These are phyloP conservation scores for Yarrowia galli DNA, from an alignment of 1,139 yeast species.

Conservation along the genomic window DNA sequence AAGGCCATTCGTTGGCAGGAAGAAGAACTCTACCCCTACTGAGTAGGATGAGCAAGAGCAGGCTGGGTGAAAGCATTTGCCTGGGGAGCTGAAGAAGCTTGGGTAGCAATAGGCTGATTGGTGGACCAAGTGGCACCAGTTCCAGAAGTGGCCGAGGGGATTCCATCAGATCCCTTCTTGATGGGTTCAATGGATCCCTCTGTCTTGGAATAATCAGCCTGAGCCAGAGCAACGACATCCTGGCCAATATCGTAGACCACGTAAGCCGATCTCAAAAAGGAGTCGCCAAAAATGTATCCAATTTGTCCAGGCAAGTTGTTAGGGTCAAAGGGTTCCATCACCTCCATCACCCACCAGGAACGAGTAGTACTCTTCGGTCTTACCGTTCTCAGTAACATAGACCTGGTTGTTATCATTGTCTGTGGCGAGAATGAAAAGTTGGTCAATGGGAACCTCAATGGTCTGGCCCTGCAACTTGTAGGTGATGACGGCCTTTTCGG, in stretches of 20 bases:
- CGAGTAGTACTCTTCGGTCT: background rate
- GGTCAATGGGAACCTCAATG: constrained; percentile 45
- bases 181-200: constrained; percentile 2
- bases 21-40: too few species aligned
- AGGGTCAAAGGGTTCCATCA: background rate
- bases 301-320: background rate
- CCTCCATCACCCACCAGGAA: background rate
- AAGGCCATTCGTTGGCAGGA: too few species aligned
- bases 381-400: background rate
- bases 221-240: constrained; percentile 70
- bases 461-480: constrained; percentile 47
- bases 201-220: constrained; percentile 50
- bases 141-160: constrained; percentile 13
- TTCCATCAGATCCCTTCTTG: constrained; percentile 4
- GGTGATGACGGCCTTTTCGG: constrained; percentile 42
- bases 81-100: background rate
- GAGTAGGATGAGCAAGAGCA: too few species aligned
- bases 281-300: constrained; percentile 64
- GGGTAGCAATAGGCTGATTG: constrained; percentile 14
- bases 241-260: constrained; percentile 78
- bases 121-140: constrained; percentile 6
- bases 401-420: background rate
- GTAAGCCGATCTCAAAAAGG: constrained; percentile 74
- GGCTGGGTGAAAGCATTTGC: constrained; percentile 4
- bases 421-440: constrained; percentile 44